A percentile compares a stretch with the other conserved stretches of the same genome.
Evolutionary conservation across 768 basidiomycete genomes (phyloP).

Genomic region (Rhodosporidiobolus odoratus): DNA sequence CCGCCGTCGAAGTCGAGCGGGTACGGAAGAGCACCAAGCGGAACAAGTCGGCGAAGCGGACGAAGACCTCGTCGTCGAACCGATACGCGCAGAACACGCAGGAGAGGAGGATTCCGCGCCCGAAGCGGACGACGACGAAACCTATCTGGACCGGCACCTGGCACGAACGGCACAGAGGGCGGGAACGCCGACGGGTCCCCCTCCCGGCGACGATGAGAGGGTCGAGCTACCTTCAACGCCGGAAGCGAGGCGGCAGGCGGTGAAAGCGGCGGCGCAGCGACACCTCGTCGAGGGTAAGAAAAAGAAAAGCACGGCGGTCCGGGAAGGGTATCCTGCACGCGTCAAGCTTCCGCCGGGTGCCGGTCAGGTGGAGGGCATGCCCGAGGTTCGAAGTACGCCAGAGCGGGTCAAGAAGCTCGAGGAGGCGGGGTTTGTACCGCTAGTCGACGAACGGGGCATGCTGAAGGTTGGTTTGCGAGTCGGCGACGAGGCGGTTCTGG

Average conservation of each 20-base stretch:
- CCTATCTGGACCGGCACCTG: neutral
- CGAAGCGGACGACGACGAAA: conserved; percentile 1
- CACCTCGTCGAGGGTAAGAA: neutral
- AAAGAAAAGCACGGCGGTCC: neutral
- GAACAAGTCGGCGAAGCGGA: neutral
- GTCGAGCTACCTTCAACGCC: neutral
- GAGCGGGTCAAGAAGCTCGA: neutral
- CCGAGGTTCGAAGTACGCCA: neutral
- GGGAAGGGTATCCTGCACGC: neutral
- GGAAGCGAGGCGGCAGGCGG: neutral
- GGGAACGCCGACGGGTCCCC: neutral
- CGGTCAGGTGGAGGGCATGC: neutral
- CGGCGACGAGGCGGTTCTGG: neutral
- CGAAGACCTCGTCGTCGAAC: neutral
- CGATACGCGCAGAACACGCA: too few species aligned
- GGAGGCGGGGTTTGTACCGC: neutral
- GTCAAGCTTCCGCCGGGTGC: neutral
- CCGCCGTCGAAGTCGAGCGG: neutral
- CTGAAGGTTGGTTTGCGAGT: neutral
- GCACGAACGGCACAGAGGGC: too few species aligned
- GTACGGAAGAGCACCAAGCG: neutral
- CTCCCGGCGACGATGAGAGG: too few species aligned
- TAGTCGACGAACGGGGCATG: neutral
- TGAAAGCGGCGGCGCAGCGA: neutral
- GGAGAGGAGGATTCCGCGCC: neutral